Evolutionary conservation across 164 flowering plant species (phyloP), one percentile per base, ranked within the genome.

Genomic region (Santalum album): DNA sequence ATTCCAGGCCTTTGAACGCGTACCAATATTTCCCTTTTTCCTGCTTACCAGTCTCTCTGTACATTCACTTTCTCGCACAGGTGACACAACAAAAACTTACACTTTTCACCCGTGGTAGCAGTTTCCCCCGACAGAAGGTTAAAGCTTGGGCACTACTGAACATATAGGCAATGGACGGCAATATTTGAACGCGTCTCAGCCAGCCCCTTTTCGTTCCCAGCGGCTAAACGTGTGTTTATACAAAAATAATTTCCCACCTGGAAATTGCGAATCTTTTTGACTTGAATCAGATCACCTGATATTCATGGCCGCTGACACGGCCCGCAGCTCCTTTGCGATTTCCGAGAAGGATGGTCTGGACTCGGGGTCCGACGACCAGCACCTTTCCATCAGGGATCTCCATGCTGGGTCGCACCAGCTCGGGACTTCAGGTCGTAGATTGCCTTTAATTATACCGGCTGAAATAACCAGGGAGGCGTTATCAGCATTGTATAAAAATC

Each of bases 381-480:
- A 77, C 53, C 65, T 59, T 65, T 74, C 81, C 81, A 77, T 77
- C 1, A 77, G 57, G 39, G 21, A 10, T 54, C 60, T 77, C 81
- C 81, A 77, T 34, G 71, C 76, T 18, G 62, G 35, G 35, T 77
- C 80, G 54, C 80, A 75, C 47, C n/a, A 26, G 54, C 47, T 43
- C 26, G 79, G 79, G 9, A 75, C 64, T 12, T 56, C 51, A 25
- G 79, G 79, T 51, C 79, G 64, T 53, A 75, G 56, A 20, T 46
- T 64, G 47, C 68, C 70, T 17, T 67, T 69, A 14, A 71, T 48
- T 49, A 73, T 69, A 35, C 80, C 78, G 43, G 67, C 80, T 75
- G 69, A 42, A 51, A 40, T 39, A 26, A 40, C 27, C 25, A 44
- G 23, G 25, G 20, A 7, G 1, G 17, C n/a, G n/a, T n/a, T n/a